A percentile compares a stretch with the other conserved stretches of the same genome.
phyloP scores from a whole-genome alignment of 192 early-diverging fungal species.

The Gigaspora rosea region DNA sequence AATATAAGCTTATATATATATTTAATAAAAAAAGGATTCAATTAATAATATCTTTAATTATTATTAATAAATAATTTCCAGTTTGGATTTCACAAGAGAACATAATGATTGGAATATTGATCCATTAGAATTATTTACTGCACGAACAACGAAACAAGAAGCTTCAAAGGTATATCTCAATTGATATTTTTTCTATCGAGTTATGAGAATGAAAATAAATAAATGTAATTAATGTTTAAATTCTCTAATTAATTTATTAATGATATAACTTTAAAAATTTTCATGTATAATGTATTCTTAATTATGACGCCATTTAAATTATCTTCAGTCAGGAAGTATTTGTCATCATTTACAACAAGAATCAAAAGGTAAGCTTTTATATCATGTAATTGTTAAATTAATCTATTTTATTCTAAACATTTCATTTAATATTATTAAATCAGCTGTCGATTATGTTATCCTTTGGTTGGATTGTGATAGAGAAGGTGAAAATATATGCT shows the following conservation, averaged over 20 bases:
- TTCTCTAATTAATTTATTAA: neutral
- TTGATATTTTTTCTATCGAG: neutral
- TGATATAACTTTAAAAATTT: neutral
- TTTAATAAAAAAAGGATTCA: neutral
- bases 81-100: conserved; percentile 44
- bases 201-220: neutral
- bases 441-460: conserved; percentile 42
- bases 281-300: neutral
- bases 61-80: conserved; percentile 38
- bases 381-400: neutral
- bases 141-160: conserved; percentile 45
- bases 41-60: neutral
- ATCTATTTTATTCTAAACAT: neutral
- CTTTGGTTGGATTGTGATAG: conserved; percentile 59
- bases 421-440: neutral
- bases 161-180: conserved; percentile 30
- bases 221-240: neutral
- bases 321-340: neutral
- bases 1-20: too few species aligned
- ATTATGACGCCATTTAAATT: conserved; percentile 22
- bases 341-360: conserved; percentile 43
- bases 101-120: conserved; percentile 53
- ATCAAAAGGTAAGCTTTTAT: conserved; percentile 39
- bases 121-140: conserved; percentile 46
- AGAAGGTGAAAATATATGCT: conserved; percentile 58